Conservation (phyloP, 768 basidiomycete species). For the Hirschioporus abietinus region DNA sequence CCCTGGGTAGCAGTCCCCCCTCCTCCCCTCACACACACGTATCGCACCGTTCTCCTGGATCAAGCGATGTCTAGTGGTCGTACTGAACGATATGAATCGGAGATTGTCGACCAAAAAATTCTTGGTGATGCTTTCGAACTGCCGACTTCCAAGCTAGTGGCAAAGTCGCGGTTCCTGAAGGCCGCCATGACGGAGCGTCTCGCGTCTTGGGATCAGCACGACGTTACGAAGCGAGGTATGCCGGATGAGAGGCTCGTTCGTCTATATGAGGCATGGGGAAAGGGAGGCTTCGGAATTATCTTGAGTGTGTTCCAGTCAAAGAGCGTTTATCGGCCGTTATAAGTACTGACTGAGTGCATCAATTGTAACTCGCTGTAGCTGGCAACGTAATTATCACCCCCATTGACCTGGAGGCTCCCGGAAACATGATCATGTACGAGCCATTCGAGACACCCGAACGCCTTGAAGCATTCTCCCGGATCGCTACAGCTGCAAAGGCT, state of each 20-base stretch:
- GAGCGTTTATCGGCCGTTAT: too few species aligned
- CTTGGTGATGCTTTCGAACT: neutral
- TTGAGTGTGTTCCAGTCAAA: neutral
- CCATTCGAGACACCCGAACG: constrained; percentile 21
- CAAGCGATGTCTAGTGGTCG: neutral
- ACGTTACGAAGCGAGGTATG: constrained; percentile 25
- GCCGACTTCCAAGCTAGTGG: neutral
- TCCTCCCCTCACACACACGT: too few species aligned
- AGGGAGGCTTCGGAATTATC: constrained; percentile 24
- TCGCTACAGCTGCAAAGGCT: constrained; percentile 29
- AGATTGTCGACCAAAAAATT: neutral
- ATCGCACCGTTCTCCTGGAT: too few species aligned
- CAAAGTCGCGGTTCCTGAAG: constrained; percentile 3
- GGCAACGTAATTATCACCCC: constrained; percentile 14
- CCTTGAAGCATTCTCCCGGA: constrained; percentile 17
- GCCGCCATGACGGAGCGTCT: constrained; percentile 11
- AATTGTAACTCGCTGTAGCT: constrained; percentile 28
- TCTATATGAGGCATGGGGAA: constrained; percentile 30
- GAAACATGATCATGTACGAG: constrained; percentile 27
- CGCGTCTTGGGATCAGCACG: constrained; percentile 26
- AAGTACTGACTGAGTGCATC: too few species aligned
- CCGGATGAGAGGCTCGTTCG: constrained; percentile 30
- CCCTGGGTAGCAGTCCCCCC: too few species aligned
- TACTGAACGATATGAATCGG: neutral
- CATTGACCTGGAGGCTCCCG: constrained; percentile 13